A percentile compares a stretch with the other conserved stretches of the same genome.
Evolutionary conservation across 2,329 filamentous ascomycete species (phyloP).

Genomic region (Tolypocladium tropicale): DNA sequence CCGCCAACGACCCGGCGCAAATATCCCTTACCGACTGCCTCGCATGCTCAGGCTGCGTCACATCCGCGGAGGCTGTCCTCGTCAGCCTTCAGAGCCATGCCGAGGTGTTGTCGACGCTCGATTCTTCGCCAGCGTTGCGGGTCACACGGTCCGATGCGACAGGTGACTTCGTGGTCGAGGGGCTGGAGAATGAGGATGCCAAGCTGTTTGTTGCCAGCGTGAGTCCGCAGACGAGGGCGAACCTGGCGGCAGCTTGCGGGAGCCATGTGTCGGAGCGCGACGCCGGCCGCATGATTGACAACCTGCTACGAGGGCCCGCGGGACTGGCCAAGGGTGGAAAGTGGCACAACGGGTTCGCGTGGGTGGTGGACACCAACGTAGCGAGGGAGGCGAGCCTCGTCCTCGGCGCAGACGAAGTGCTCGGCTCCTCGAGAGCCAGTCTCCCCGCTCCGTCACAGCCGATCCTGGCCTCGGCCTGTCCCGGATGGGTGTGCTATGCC

Average conservation of each 20-base stretch:
- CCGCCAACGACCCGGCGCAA: slow-evolving; percentile 63
- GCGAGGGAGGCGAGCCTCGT: slow-evolving; percentile 77
- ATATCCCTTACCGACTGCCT: slow-evolving; percentile 97
- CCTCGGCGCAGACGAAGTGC: slow-evolving; percentile 63
- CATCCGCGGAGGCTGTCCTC: slow-evolving; percentile 92
- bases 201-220: slow-evolving; percentile 87
- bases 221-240: slow-evolving; percentile 83
- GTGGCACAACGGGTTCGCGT: slow-evolving; percentile 69
- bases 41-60: slow-evolving; percentile 95
- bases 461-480: slow-evolving; percentile 81
- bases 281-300: slow-evolving; percentile 73
- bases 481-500: slow-evolving; percentile 97
- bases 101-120: slow-evolving; percentile 77
- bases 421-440: slow-evolving; percentile 19
- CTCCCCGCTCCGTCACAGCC: slow-evolving; percentile 31
- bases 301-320: slow-evolving; percentile 57
- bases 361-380: slow-evolving; percentile 83
- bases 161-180: slow-evolving; percentile 31
- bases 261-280: slow-evolving; percentile 59
- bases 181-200: slow-evolving; percentile 47
- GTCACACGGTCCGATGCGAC: slow-evolving; percentile 20
- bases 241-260: slow-evolving; percentile 73
- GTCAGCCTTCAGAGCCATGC: slow-evolving; percentile 89
- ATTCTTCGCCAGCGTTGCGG: slow-evolving; percentile 47
- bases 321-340: slow-evolving; percentile 62